Evolutionary conservation across 2,329 filamentous ascomycete species (phyloP).

Genomic region (Trichoderma pleuroti): DNA sequence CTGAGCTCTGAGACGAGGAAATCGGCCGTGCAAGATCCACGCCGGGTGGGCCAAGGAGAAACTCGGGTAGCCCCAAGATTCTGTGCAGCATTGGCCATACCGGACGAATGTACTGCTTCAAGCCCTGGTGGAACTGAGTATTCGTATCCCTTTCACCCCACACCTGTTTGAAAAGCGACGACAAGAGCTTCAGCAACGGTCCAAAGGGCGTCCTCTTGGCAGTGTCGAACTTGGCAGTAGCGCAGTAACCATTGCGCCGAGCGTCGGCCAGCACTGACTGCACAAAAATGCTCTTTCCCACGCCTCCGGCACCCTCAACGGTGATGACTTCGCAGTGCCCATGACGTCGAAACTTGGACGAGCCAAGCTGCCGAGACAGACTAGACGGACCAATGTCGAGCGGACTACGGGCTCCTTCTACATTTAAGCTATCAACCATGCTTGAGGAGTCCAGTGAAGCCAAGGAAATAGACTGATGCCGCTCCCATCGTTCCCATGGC

Average conservation of each 20-base stretch:
- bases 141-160: slow-evolving; percentile 65
- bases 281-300: slow-evolving; percentile 64
- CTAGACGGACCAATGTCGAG: slow-evolving; percentile 47
- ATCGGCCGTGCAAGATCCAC: slow-evolving; percentile 34
- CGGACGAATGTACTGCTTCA: slow-evolving; percentile 61
- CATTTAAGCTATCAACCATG: slow-evolving; percentile 42
- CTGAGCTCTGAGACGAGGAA: slow-evolving; percentile 35
- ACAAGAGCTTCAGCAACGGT: slow-evolving; percentile 61
- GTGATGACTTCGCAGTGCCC: slow-evolving; percentile 62
- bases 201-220: slow-evolving; percentile 59
- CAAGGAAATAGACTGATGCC: slow-evolving; percentile 48
- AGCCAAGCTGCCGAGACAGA: slow-evolving; percentile 52
- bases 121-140: slow-evolving; percentile 57
- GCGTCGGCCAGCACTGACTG: slow-evolving; percentile 61
- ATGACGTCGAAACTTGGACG: slow-evolving; percentile 56
- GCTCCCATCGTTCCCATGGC: slow-evolving; percentile 53
- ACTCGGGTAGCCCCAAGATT: slow-evolving; percentile 63
- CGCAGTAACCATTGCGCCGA: slow-evolving; percentile 60
- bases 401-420: slow-evolving; percentile 42
- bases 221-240: slow-evolving; percentile 63
- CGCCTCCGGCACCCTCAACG: slow-evolving; percentile 58
- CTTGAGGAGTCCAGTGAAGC: slow-evolving; percentile 49
- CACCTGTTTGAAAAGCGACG: slow-evolving; percentile 63
- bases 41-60: slow-evolving; percentile 56
- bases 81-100: slow-evolving; percentile 63